Base-by-base conservation (phyloP, 139 green algal genomes). In the Haematococcus lacustris region DNA sequence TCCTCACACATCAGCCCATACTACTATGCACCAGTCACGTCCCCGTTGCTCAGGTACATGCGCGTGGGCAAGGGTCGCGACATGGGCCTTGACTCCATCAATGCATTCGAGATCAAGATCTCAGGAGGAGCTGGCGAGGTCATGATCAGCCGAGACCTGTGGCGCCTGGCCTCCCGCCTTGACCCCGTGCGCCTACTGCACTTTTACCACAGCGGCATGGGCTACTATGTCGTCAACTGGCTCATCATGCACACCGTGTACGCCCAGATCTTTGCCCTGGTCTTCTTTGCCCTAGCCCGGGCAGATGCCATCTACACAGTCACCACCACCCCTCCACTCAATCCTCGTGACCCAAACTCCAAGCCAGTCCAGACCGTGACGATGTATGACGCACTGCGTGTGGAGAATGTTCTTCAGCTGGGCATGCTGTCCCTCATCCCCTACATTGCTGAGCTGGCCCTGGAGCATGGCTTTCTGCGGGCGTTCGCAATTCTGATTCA, bases 31-130 rank as follows among this genome's bases (percentile, higher is more conserved):
- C n/a, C n/a, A n/a, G n/a, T n/a, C n/a, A n/a, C n/a, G n/a, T n/a
- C n/a, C n/a, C n/a, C n/a, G n/a, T n/a, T n/a, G n/a, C n/a, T n/a
- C n/a, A n/a, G n/a, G n/a, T 94, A 94, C 87, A 94, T 96, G 65
- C 74, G 66, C 38, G 72, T 78, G 62, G 87, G 90, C 70, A 96
- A 96, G 86, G 90, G 90, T 30, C 82, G 90, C 39, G 91, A 97
- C 78, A 93, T 96, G 83, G 90, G 90, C 43, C 91, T 97, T 47
- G 91, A 93, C 57, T 91, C 88, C 51, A 96, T 96, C 76, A 91
- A 93, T 71, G 74, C 75, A 21, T 97, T 97, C 59, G 91, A 97
- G 85, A 82, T 80, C 72, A 97, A 96, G 73, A 73, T 78, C 50
- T 66, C 65, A 32, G 65, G 64, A 34, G 89, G 91, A 74, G 92